Conservation (phyloP, 129 eudicot species). For the Oenanthe sinensis region DNA sequence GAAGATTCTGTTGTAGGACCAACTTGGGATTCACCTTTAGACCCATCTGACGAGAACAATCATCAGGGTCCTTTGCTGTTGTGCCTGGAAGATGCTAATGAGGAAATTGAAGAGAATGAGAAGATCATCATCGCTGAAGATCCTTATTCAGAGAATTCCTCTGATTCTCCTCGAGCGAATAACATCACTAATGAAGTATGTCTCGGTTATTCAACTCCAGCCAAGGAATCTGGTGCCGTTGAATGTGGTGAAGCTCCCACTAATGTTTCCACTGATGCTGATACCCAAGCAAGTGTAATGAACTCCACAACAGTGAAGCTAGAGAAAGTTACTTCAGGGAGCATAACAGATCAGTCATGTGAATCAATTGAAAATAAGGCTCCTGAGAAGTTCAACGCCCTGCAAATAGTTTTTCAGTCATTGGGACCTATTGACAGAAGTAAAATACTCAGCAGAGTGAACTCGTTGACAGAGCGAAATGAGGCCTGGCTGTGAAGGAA, state of each 20-base stretch:
- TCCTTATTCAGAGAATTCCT: constrained; percentile 20
- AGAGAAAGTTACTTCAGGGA: constrained; percentile 1
- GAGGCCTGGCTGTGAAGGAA: constrained; percentile 54
- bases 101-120: constrained; percentile 19
- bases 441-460: constrained; percentile 41
- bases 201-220: constrained; percentile 21
- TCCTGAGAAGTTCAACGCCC: constrained; percentile 3
- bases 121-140: constrained; percentile 24
- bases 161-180: constrained; percentile 15
- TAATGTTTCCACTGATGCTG: constrained; percentile 9
- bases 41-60: constrained; percentile 50
- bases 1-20: constrained; percentile 43
- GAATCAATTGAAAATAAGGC: constrained; percentile 7
- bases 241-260: constrained; percentile 17
- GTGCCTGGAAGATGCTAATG: constrained; percentile 13
- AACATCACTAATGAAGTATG: constrained; percentile 22
- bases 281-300: background rate
- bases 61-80: constrained; percentile 42
- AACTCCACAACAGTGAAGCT: background rate
- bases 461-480: constrained; percentile 42
- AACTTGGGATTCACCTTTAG: constrained; percentile 27
- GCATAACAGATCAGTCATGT: constrained; percentile 6
- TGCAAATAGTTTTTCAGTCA: constrained; percentile 18
- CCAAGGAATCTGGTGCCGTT: constrained; percentile 32
- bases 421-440: constrained; percentile 24